phyloP scores from a whole-genome alignment of 306 rosid species.

The Astragalus glycyphyllos region DNA sequence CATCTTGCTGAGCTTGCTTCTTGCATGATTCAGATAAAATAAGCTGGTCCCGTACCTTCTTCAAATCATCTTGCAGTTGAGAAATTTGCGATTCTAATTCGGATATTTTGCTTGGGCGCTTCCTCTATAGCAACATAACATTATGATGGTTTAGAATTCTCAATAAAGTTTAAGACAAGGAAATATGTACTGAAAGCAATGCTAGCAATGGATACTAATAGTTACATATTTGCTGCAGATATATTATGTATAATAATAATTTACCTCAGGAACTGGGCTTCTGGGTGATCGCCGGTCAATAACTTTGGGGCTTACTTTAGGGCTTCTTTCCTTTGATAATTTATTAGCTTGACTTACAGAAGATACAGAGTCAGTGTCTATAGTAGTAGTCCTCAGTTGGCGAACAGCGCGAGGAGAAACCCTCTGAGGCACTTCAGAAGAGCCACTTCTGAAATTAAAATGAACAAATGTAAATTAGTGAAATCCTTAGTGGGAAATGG shows the following conservation, averaged over 20 bases:
- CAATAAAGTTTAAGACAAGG: conserved; percentile 15
- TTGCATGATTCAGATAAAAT: conserved; percentile 68
- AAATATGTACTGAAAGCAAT: background rate
- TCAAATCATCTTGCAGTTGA: conserved; percentile 78
- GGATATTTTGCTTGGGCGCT: conserved; percentile 80
- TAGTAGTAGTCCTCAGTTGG: conserved; percentile 65
- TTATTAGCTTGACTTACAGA: conserved; percentile 57
- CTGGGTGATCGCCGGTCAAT: conserved; percentile 79
- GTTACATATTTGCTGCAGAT: background rate
- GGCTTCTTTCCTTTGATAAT: conserved; percentile 79
- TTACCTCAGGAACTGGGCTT: conserved; percentile 87
- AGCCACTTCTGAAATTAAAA: conserved; percentile 62
- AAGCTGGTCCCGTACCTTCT: conserved; percentile 65
- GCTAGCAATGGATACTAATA: background rate
- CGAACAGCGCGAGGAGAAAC: conserved; percentile 75
- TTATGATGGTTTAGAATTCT: conserved; percentile 25
- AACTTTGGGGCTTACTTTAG: conserved; percentile 90
- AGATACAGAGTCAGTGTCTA: conserved; percentile 64
- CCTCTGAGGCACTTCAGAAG: conserved; percentile 77
- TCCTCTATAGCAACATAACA: conserved; percentile 61
- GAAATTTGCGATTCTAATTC: conserved; percentile 89
- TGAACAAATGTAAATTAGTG: conserved; percentile 26
- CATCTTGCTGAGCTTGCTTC: conserved; percentile 75
- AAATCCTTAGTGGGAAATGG: conserved; percentile 10
- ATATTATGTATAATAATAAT: background rate